Conservation (phyloP, 805 yeast species). For the Ascoidea rubescens region DNA sequence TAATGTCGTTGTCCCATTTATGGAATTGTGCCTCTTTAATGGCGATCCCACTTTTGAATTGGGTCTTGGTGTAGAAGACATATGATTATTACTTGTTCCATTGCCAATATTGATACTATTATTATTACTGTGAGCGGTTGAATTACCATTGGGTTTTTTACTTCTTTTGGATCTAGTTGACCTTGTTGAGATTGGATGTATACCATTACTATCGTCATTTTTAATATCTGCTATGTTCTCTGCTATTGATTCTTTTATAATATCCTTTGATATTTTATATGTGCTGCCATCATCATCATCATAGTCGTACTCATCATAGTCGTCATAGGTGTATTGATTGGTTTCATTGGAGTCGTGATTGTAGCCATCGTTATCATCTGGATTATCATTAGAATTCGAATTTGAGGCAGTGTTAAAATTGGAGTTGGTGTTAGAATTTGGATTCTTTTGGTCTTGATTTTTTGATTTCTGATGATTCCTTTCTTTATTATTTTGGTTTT, state of each 20-base stretch:
- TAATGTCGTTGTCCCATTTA: no score
- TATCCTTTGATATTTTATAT: not conserved
- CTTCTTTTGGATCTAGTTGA: not conserved
- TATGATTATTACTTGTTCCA: not conserved
- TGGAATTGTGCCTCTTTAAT: not conserved
- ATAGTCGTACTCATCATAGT: not conserved
- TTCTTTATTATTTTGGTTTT: no score
- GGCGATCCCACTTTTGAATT: not conserved
- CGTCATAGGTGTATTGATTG: not conserved
- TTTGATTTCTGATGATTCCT: no score
- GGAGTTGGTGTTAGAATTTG: no score
- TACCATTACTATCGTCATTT: not conserved
- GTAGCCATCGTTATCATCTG: not conserved
- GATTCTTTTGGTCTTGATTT: no score
- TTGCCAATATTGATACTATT: no score
- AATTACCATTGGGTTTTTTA: no score
- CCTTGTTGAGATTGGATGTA: not conserved
- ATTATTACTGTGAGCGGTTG: no score
- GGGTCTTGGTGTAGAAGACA: not conserved
- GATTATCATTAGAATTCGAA: not conserved
- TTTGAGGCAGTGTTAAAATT: no score
- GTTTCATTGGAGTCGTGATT: not conserved
- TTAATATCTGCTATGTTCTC: not conserved
- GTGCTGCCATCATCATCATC: not conserved
- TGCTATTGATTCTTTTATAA: not conserved